Evolutionary conservation across 169 alveolate genomes (phyloP).

Genomic region (Cardiosporidium cionae): DNA sequence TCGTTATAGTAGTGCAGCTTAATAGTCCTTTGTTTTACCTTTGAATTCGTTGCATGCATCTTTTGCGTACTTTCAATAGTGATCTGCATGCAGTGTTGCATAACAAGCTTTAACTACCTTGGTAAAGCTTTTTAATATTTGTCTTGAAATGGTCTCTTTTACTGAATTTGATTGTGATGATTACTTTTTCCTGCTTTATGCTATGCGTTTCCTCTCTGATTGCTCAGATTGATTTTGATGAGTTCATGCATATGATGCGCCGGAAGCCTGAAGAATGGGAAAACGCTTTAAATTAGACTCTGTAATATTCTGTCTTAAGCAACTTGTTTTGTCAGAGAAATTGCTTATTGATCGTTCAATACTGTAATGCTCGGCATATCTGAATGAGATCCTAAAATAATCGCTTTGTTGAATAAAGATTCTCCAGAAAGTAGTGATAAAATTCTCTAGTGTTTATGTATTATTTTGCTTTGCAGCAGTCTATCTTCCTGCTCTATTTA

Average conservation of each 20-base stretch:
- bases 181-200: background rate
- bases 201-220: background rate
- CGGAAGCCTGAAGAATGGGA: background rate
- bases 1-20: too few relatives aligned
- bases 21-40: background rate
- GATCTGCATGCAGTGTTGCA: background rate
- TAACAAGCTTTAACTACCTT: background rate
- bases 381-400: too few relatives aligned
- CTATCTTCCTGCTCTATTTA: too few relatives aligned
- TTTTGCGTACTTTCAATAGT: background rate
- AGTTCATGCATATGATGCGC: constrained; percentile 38
- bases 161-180: background rate
- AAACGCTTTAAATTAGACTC: background rate
- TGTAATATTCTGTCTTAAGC: too few relatives aligned
- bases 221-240: constrained; percentile 34
- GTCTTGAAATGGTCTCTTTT: background rate
- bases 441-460: too few relatives aligned
- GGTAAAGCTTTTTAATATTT: background rate
- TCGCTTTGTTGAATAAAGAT: too few relatives aligned
- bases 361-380: too few relatives aligned
- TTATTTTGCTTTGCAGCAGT: too few relatives aligned
- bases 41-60: background rate
- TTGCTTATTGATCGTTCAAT: too few relatives aligned
- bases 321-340: too few relatives aligned
- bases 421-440: too few relatives aligned